phyloP scores from a whole-genome alignment of 2,329 filamentous ascomycete genomes.

The Aspergillus sp. region DNA sequence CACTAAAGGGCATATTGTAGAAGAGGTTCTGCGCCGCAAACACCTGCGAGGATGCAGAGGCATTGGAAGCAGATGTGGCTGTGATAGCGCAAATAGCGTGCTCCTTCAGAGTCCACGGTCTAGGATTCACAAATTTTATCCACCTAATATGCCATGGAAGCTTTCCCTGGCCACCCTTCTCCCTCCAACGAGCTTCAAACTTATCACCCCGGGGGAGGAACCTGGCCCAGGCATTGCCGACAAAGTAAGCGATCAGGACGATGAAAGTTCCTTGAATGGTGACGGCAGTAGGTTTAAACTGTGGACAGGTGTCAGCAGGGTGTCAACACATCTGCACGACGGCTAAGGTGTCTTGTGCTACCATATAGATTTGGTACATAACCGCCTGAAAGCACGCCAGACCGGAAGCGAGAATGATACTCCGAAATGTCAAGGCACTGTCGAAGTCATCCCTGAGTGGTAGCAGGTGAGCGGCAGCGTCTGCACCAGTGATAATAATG shows the following conservation, averaged over 20 bases:
- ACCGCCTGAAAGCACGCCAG: slow-evolving; percentile 57
- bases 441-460: slow-evolving; percentile 58
- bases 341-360: slow-evolving; percentile 29
- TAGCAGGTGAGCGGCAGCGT: slow-evolving; percentile 53
- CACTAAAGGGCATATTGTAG: slow-evolving; percentile 49
- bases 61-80: slow-evolving; percentile 57
- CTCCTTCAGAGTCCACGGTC: slow-evolving; percentile 58
- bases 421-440: slow-evolving; percentile 55
- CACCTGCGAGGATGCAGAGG: slow-evolving; percentile 34
- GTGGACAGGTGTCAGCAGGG: not conserved
- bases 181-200: slow-evolving; percentile 34
- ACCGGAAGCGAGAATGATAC: slow-evolving; percentile 52
- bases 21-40: slow-evolving; percentile 12
- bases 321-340: not conserved
- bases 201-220: slow-evolving; percentile 56
- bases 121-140: slow-evolving; percentile 52
- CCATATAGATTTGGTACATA: slow-evolving; percentile 58
- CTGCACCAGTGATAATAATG: slow-evolving; percentile 56
- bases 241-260: slow-evolving; percentile 59
- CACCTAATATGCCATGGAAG: slow-evolving; percentile 35
- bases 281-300: slow-evolving; percentile 5
- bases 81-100: slow-evolving; percentile 58
- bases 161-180: not conserved
- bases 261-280: slow-evolving; percentile 52
- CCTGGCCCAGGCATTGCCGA: slow-evolving; percentile 52